These are phyloP conservation scores for Bromus sterilis DNA, from an alignment of 176 grass and related monocot genomes.

Conservation along the genomic window DNA sequence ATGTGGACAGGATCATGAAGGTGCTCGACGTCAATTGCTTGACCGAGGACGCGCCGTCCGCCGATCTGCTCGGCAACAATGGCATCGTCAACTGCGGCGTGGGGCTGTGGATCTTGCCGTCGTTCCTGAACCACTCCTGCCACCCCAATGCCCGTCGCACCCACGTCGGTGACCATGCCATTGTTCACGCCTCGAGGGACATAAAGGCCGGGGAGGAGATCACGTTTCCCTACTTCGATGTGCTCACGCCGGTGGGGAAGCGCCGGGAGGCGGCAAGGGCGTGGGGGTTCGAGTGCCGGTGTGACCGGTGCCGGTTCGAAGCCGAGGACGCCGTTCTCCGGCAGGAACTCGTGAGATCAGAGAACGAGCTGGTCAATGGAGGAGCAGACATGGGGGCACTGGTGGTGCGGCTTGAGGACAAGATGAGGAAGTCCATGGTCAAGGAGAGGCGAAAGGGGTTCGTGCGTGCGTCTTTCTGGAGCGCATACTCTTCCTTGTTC, in stretches of 20 bases:
- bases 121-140: constrained; percentile 91
- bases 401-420: constrained; percentile 52
- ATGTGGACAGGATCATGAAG: constrained; percentile 61
- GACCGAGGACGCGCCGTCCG: constrained; percentile 44
- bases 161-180: constrained; percentile 55
- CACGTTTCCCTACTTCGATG: constrained; percentile 78
- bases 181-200: constrained; percentile 81
- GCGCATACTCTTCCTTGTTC: constrained; percentile 36
- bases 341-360: constrained; percentile 44
- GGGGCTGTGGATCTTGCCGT: constrained; percentile 77
- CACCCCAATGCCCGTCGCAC: constrained; percentile 57
- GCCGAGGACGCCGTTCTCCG: constrained; percentile 8
- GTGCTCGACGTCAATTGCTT: constrained; percentile 85
- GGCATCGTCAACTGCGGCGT: constrained; percentile 43
- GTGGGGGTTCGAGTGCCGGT: constrained; percentile 78
- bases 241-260: constrained; percentile 43
- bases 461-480: constrained; percentile 76
- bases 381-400: constrained; percentile 32
- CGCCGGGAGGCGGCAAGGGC: constrained; percentile 41
- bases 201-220: constrained; percentile 80
- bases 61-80: constrained; percentile 42
- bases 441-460: constrained; percentile 75
- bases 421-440: constrained; percentile 47
- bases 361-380: constrained; percentile 23
- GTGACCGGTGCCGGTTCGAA: constrained; percentile 72